These are phyloP conservation scores for Epichloe amarillans DNA, from an alignment of 2,329 filamentous ascomycete genomes.

Conservation along the genomic window DNA sequence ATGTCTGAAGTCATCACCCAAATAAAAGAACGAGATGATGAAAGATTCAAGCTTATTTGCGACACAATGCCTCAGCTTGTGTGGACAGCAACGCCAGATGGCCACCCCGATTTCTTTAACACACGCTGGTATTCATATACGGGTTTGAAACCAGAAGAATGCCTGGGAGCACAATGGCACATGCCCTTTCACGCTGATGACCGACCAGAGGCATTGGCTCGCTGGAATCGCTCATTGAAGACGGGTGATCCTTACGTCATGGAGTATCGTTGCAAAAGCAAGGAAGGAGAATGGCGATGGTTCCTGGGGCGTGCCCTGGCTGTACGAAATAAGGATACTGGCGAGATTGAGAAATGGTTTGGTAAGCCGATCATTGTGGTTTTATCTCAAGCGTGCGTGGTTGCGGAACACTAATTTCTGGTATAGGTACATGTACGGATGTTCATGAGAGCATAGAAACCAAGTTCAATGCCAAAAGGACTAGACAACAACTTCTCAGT, in stretches of 20 bases:
- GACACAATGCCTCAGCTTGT: constrained; percentile 61
- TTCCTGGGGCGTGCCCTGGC: constrained; percentile 63
- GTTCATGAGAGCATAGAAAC: constrained; percentile 62
- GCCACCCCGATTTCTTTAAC: constrained; percentile 60
- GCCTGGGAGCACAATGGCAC: constrained; percentile 49
- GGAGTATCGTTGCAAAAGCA: constrained; percentile 56
- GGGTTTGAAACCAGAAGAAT: constrained; percentile 48
- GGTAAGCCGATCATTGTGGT: constrained; percentile 26
- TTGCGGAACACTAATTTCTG: background rate
- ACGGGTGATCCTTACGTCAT: constrained; percentile 57
- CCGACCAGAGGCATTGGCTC: constrained; percentile 35
- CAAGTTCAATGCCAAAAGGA: constrained; percentile 50
- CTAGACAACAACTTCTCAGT: constrained; percentile 55
- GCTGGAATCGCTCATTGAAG: constrained; percentile 48
- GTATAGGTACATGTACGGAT: constrained; percentile 54
- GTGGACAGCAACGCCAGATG: constrained; percentile 59
- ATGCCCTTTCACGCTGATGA: constrained; percentile 59
- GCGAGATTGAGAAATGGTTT: constrained; percentile 65
- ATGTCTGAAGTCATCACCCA: constrained; percentile 56
- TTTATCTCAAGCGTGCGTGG: background rate
- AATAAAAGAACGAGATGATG: constrained; percentile 58
- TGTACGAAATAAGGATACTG: constrained; percentile 49
- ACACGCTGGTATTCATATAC: constrained; percentile 72
- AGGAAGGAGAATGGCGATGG: constrained; percentile 63
- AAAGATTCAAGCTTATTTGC: constrained; percentile 62